Evolutionary conservation across 805 yeast species (phyloP).

Genomic region (Hanseniaspora clermontiae): DNA sequence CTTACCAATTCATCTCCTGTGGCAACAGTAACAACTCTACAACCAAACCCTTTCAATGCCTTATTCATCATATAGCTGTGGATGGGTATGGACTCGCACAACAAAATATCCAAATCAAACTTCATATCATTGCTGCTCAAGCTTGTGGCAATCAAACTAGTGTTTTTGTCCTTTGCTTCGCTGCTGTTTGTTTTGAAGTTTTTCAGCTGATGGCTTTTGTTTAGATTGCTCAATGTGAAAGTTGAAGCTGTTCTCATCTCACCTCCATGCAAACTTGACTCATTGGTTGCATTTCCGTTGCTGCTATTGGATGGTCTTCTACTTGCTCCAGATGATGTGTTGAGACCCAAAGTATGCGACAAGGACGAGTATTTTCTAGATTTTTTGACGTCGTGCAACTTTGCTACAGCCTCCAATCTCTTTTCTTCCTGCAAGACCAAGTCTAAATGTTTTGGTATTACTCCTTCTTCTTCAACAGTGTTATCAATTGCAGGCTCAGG

Average conservation of each 20-base stretch:
- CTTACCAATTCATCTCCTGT: conserved; percentile 76
- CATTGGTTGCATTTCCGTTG: not conserved
- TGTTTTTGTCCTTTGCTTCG: not conserved
- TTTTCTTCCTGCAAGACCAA: conserved; percentile 5
- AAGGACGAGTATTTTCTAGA: not conserved
- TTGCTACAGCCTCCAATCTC: conserved; percentile 8
- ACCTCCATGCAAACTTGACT: not conserved
- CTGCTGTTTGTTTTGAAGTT: not conserved
- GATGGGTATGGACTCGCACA: conserved; percentile 81
- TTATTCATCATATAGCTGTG: conserved; percentile 55
- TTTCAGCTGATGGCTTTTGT: not conserved
- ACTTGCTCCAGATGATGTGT: not conserved
- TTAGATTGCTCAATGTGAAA: not conserved
- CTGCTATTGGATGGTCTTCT: conserved; percentile 12
- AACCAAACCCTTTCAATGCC: conserved; percentile 55
- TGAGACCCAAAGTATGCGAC: not conserved
- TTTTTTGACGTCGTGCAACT: conserved; percentile 5
- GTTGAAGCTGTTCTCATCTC: not conserved
- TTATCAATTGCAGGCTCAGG: not conserved
- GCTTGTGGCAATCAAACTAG: conserved; percentile 27
- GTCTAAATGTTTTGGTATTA: not conserved
- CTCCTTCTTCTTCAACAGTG: not conserved
- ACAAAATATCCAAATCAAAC: conserved; percentile 45
- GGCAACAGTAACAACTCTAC: conserved; percentile 63
- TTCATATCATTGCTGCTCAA: conserved; percentile 1